Evolutionary conservation across 306 rosid species (phyloP).

Genomic region (Medicago lupulina): DNA sequence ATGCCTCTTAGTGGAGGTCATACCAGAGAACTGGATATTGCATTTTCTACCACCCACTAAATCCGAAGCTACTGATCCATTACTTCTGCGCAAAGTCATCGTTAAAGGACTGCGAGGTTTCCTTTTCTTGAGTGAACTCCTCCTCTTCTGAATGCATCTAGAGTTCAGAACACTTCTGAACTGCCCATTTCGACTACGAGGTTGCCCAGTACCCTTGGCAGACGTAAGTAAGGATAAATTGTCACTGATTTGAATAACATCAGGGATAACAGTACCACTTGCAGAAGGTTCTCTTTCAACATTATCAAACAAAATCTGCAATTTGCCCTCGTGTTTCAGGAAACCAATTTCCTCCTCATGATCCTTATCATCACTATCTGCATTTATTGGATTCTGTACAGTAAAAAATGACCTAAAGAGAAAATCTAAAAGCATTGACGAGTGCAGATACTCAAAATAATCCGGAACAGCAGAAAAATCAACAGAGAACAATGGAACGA

Average conservation of each 20-base stretch:
- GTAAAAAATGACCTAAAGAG: constrained; percentile 41
- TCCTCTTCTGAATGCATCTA: constrained; percentile 66
- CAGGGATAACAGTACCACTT: constrained; percentile 24
- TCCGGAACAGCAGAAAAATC: constrained; percentile 79
- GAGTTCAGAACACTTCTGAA: constrained; percentile 52
- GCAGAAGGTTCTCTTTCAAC: constrained; percentile 32
- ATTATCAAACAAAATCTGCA: constrained; percentile 28
- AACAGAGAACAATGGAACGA: constrained; percentile 60
- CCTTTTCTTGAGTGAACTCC: constrained; percentile 75
- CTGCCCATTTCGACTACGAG: constrained; percentile 54
- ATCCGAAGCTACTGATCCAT: constrained; percentile 52
- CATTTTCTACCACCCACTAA: constrained; percentile 47
- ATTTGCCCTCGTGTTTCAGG: constrained; percentile 42
- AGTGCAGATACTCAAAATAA: constrained; percentile 63
- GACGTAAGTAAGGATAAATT: constrained; percentile 40
- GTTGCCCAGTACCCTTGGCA: constrained; percentile 53
- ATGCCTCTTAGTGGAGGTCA: constrained; percentile 46
- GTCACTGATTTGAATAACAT: constrained; percentile 42
- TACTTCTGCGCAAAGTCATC: constrained; percentile 47
- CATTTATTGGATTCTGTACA: constrained; percentile 48
- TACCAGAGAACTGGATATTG: constrained; percentile 40
- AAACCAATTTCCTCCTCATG: constrained; percentile 42
- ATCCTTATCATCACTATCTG: constrained; percentile 42
- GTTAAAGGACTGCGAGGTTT: constrained; percentile 56
- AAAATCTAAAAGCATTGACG: constrained; percentile 50